phyloP scores from a whole-genome alignment of 176 grass and related monocot species.

The Triticum monococcum region DNA sequence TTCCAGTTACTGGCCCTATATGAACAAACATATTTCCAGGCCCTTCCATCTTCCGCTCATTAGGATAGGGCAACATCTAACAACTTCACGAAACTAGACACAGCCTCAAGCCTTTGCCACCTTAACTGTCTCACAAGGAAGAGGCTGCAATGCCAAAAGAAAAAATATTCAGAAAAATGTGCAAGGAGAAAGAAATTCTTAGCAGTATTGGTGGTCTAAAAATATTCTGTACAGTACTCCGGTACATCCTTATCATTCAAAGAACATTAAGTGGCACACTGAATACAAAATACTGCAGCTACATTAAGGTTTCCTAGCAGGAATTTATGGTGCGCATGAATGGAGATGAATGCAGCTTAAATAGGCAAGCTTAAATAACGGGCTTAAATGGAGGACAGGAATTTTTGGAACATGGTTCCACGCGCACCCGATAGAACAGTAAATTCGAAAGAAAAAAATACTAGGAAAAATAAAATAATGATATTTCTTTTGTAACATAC shows the following conservation, averaged over 20 bases:
- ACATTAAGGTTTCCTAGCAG: constrained; percentile 34
- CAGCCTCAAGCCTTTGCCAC: background rate
- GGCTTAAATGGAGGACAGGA: constrained; percentile 43
- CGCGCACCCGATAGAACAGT: no score
- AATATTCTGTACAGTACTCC: background rate
- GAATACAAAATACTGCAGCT: constrained; percentile 16
- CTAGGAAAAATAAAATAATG: no score
- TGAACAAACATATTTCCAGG: background rate
- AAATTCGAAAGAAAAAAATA: no score
- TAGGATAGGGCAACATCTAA: background rate
- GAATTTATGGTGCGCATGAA: constrained; percentile 52
- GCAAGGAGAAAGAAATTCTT: background rate
- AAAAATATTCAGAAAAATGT: background rate
- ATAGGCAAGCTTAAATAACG: constrained; percentile 46
- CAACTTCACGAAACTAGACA: background rate
- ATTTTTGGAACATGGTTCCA: no score
- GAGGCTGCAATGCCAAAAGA: background rate
- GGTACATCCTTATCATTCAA: background rate
- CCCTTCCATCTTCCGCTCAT: background rate
- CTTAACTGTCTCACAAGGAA: background rate
- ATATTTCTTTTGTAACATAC: no score
- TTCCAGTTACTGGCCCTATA: background rate
- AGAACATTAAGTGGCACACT: background rate
- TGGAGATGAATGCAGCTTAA: constrained; percentile 48
- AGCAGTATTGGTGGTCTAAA: background rate